These are phyloP conservation scores for Xylaria flabelliformis DNA, from an alignment of 495 filamentous ascomycete genomes.

Conservation along the genomic window DNA sequence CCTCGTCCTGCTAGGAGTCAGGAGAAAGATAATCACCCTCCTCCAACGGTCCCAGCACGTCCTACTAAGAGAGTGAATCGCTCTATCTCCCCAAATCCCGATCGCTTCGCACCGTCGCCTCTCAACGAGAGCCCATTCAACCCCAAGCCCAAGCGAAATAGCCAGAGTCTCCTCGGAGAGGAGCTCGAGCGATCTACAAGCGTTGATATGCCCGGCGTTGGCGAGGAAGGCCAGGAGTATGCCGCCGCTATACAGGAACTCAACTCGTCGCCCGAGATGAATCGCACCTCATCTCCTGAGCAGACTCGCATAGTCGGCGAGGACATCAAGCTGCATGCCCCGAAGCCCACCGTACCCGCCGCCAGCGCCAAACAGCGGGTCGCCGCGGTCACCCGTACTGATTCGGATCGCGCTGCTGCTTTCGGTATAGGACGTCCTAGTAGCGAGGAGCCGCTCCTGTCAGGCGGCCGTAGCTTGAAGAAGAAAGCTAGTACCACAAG, in stretches of 20 bases:
- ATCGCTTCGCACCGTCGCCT: conserved; percentile 83
- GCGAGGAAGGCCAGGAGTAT: conserved; percentile 91
- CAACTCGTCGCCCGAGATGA: conserved; percentile 35
- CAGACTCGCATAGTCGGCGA: conserved; percentile 80
- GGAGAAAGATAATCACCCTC: conserved; percentile 43
- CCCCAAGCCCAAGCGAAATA: conserved; percentile 45
- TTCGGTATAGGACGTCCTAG: conserved; percentile 76
- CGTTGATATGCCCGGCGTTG: conserved; percentile 81
- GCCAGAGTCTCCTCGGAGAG: conserved; percentile 49
- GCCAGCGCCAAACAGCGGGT: conserved; percentile 81
- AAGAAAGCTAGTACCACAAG: conserved; percentile 67
- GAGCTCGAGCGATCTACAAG: conserved; percentile 72
- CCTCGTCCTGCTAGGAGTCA: conserved; percentile 64
- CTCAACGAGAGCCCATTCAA: conserved; percentile 67
- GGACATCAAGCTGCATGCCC: conserved; percentile 86
- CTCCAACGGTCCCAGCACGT: conserved; percentile 72
- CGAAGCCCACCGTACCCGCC: conserved; percentile 82
- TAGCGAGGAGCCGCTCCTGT: conserved; percentile 50
- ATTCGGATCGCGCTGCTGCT: conserved; percentile 81
- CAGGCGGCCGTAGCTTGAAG: conserved; percentile 52
- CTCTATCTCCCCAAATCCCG: conserved; percentile 76
- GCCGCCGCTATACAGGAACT: conserved; percentile 62
- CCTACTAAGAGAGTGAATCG: conserved; percentile 72
- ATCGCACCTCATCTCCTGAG: conserved; percentile 54
- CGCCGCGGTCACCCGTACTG: conserved; percentile 83